Base-by-base conservation (phyloP, 169 alveolate genomes). In the Plasmodium fragile region DNA sequence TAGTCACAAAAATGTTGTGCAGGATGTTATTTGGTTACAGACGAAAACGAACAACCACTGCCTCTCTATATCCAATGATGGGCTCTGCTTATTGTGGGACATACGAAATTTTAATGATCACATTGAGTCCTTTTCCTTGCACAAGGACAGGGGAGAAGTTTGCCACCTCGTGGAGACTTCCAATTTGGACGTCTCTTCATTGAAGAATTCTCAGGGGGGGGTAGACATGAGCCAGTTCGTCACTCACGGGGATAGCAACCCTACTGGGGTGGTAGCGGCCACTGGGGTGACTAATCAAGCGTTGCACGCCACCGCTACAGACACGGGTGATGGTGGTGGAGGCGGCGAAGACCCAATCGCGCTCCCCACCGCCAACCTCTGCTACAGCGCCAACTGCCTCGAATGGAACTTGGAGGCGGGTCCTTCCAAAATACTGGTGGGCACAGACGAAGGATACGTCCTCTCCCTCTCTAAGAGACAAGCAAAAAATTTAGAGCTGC, bases 381-480 rank as follows among this genome's bases (percentile, higher is more conserved):
- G 45, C 70, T 89, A 89, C 71, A 78, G 94, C 49, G 90, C 94
- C 30, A 89, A 89, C 53, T 89, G 89, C 45, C 52, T 89, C 11
- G 94, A 89, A 22, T 89, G 94, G 94, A 78, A 79, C 49, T 8
- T 89, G 39, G 94, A 89, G 71, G 94, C 94, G 11, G 94, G 94
- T 3, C 94, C 94, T 6, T 89, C 94, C n/a, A 89, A 89, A 72
- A 89, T 89, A 13, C 32, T 89, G 43, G 73, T 89, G 3, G 94
- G 94, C 13, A 78, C 94, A 39, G 94, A 89, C 45, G 94, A 89
- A 78, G 94, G 94, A 5, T 89, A 89, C 45, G 81, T 89, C 5
- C 34, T 89, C 59, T 89, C 94, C 49, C 49, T 89, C 53, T 89
- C 94, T 13, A 89, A 89, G 70, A 78, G 94, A 65, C 94, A 77